phyloP scores from a whole-genome alignment of 2,329 filamentous ascomycete genomes.

The Colletotrichum australisinense region DNA sequence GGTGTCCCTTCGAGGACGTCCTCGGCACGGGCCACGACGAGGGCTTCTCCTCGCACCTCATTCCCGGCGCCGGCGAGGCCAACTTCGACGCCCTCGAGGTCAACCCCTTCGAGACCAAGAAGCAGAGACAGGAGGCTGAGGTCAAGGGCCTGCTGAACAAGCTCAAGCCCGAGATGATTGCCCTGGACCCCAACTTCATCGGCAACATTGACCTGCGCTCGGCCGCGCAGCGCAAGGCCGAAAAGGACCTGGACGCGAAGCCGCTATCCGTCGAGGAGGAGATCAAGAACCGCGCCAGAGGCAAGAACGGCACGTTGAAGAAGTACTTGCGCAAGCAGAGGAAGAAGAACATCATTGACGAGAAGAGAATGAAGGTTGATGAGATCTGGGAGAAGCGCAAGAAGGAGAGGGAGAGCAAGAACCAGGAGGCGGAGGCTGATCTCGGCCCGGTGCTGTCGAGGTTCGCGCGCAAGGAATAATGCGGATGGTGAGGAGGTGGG shows the following conservation, averaged over 20 bases:
- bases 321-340: constrained; percentile 93
- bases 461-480: constrained; percentile 79
- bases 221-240: constrained; percentile 79
- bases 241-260: constrained; percentile 83
- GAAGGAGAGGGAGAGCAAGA: constrained; percentile 72
- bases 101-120: constrained; percentile 94
- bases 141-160: constrained; percentile 94
- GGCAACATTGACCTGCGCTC: constrained; percentile 87
- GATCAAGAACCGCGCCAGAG: constrained; percentile 81
- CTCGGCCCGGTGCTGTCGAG: constrained; percentile 87
- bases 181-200: constrained; percentile 90
- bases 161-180: constrained; percentile 96
- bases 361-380: constrained; percentile 88
- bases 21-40: constrained; percentile 86
- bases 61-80: constrained; percentile 95
- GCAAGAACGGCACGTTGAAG: constrained; percentile 89
- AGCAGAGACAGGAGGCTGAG: constrained; percentile 92
- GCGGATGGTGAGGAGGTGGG: background rate
- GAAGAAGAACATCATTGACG: constrained; percentile 94
- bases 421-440: constrained; percentile 74
- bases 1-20: constrained; percentile 96
- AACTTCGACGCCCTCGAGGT: constrained; percentile 95
- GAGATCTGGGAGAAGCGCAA: constrained; percentile 81
- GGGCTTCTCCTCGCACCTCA: constrained; percentile 89
- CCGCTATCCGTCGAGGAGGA: constrained; percentile 67